Percentiles rank a stretch among this genome's conserved stretches.
phyloP scores from a whole-genome alignment of 2,329 filamentous ascomycete species.

The Dactylonectria estremocensis region DNA sequence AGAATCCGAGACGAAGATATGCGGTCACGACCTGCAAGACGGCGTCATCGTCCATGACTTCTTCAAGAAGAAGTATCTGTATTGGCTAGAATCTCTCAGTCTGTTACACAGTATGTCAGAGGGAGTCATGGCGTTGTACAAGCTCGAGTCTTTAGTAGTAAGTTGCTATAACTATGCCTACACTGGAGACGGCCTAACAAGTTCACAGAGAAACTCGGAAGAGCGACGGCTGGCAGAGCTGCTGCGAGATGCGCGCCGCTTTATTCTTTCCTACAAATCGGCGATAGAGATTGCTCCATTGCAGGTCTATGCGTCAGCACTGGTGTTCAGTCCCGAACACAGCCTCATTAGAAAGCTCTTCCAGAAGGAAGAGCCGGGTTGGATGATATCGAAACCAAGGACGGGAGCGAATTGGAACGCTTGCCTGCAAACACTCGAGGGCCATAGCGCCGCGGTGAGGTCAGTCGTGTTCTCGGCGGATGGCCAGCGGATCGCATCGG shows the following conservation, averaged over 20 bases:
- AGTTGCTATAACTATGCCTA: background rate
- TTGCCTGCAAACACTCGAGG: background rate
- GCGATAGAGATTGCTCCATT: background rate
- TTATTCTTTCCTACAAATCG: background rate
- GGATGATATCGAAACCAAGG: background rate
- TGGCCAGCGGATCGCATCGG: background rate
- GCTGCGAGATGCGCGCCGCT: background rate
- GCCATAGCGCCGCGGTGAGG: background rate
- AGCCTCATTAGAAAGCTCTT: background rate
- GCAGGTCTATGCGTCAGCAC: background rate
- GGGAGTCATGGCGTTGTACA: background rate
- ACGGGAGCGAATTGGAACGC: background rate
- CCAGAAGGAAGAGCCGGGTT: background rate
- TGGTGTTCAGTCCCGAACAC: background rate
- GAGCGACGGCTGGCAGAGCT: background rate
- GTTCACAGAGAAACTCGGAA: background rate
- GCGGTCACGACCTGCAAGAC: too few species aligned
- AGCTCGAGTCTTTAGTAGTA: too few species aligned
- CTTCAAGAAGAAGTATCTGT: too few species aligned
- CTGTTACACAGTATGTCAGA: background rate
- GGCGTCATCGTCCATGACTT: too few species aligned
- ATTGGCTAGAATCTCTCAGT: background rate
- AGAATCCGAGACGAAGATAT: too few species aligned
- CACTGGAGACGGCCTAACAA: background rate
- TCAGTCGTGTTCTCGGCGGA: background rate